Percentiles rank a stretch among this genome's conserved stretches.
These are phyloP conservation scores for Wickerhamiella azymoides DNA, from an alignment of 805 yeast genomes.

Conservation along the genomic window DNA sequence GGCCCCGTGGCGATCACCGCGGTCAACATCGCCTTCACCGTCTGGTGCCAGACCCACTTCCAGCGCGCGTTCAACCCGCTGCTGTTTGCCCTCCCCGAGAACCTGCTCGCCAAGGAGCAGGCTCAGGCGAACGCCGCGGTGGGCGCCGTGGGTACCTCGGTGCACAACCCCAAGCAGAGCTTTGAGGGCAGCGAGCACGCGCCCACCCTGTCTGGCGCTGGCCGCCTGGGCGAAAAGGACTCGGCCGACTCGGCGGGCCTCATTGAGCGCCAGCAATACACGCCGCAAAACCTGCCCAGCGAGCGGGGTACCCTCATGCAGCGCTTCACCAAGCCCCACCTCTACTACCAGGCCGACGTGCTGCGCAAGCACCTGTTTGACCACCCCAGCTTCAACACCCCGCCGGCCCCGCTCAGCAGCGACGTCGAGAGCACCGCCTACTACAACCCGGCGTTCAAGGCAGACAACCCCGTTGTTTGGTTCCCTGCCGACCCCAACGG, in stretches of 20 bases:
- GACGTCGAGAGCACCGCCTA: conserved; percentile 50
- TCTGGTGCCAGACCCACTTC: conserved; percentile 53
- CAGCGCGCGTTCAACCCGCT: conserved; percentile 53
- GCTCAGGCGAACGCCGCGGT: background rate
- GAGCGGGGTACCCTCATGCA: conserved; percentile 23
- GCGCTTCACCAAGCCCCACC: conserved; percentile 43
- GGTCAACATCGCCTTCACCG: conserved; percentile 49
- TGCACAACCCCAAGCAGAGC: background rate
- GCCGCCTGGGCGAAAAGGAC: conserved; percentile 3
- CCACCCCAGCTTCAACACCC: conserved; percentile 21
- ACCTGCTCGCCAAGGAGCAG: conserved; percentile 14
- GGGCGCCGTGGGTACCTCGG: background rate
- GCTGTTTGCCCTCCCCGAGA: conserved; percentile 28
- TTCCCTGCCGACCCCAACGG: conserved; percentile 86
- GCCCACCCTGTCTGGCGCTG: background rate
- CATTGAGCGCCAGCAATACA: conserved; percentile 2
- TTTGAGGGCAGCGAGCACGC: conserved; percentile 1
- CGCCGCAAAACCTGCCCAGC: background rate
- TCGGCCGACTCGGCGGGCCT: conserved; percentile 5
- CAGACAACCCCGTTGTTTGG: conserved; percentile 70
- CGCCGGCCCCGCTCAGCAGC: conserved; percentile 22
- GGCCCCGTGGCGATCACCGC: conserved; percentile 76
- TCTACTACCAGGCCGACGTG: conserved; percentile 31
- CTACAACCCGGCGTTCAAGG: conserved; percentile 59
- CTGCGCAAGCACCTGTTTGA: conserved; percentile 20